Conservation (phyloP, 2,329 filamentous ascomycete genomes). For the Aspergillus fumigatiaffinis region DNA sequence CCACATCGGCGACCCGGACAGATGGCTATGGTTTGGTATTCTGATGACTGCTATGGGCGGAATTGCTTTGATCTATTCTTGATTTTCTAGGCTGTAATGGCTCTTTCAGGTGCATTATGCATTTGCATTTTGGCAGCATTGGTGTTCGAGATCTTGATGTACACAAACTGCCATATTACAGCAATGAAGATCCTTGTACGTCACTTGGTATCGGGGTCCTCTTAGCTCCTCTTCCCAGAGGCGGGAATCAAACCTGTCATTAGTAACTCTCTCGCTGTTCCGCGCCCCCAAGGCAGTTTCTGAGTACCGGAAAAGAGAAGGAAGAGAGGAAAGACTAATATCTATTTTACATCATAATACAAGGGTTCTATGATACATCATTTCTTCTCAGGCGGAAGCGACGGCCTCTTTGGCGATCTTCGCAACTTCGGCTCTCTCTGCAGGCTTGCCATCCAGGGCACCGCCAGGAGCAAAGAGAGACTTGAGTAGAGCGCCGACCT, state of each 20-base stretch:
- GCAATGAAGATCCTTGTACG: background rate
- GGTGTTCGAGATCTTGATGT: conserved; percentile 2
- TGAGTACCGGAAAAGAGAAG: background rate
- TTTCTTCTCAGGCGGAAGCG: conserved; percentile 14
- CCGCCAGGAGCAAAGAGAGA: conserved; percentile 40
- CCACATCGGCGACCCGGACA: conserved; percentile 37
- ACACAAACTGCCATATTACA: background rate
- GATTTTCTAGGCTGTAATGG: conserved; percentile 1
- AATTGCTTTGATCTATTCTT: conserved; percentile 34
- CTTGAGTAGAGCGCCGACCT: conserved; percentile 40
- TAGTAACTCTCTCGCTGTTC: background rate
- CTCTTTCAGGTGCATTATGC: background rate
- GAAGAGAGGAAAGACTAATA: background rate
- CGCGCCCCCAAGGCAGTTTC: background rate
- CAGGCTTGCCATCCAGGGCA: conserved; percentile 41
- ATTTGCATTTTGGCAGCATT: background rate
- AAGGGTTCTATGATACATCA: conserved; percentile 16
- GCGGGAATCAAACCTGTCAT: background rate
- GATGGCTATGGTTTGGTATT: conserved; percentile 48
- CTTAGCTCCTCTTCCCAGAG: background rate
- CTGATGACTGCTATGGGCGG: conserved; percentile 45
- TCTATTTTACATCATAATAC: conserved; percentile 18
- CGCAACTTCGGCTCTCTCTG: conserved; percentile 40
- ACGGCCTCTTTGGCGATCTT: conserved; percentile 37
- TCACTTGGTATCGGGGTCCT: conserved; percentile 2